phyloP scores from a whole-genome alignment of 768 basidiomycete genomes.

The Agaricus blazei region DNA sequence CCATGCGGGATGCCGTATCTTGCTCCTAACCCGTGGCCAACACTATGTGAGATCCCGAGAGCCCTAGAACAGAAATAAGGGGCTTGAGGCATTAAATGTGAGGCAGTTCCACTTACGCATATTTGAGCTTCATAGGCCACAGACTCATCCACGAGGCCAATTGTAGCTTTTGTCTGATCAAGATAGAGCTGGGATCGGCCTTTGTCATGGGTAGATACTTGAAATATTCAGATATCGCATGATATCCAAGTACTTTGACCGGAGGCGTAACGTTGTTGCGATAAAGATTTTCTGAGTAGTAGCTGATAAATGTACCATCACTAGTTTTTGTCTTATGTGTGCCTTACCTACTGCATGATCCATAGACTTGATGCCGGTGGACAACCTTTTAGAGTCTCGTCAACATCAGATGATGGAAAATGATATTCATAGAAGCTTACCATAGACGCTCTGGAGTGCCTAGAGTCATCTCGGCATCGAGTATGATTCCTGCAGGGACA shows the following conservation, averaged over 20 bases:
- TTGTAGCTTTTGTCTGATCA: conserved; percentile 63
- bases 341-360: conserved; percentile 72
- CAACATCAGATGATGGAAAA: not conserved
- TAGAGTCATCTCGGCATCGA: conserved; percentile 72
- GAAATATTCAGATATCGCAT: conserved; percentile 68
- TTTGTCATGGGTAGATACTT: conserved; percentile 65
- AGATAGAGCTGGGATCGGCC: conserved; percentile 49
- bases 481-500: conserved; percentile 67
- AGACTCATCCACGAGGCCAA: conserved; percentile 79
- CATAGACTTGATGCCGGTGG: conserved; percentile 72
- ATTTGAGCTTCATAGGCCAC: conserved; percentile 58
- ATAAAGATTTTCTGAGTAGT: conserved; percentile 54
- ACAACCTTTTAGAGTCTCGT: conserved; percentile 44
- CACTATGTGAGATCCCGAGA: conserved; percentile 69
- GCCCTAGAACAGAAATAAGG: conserved; percentile 33
- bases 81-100: not conserved
- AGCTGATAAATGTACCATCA: not conserved
- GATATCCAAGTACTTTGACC: conserved; percentile 58
- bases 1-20: conserved; percentile 76
- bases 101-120: conserved; percentile 32
- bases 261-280: conserved; percentile 50
- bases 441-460: conserved; percentile 72
- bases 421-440: conserved; percentile 28
- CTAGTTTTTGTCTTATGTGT: not conserved
- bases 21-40: conserved; percentile 73